Evolutionary conservation across 202 grass and related monocot genomes (phyloP).

Genomic region (Zizania palustris): DNA sequence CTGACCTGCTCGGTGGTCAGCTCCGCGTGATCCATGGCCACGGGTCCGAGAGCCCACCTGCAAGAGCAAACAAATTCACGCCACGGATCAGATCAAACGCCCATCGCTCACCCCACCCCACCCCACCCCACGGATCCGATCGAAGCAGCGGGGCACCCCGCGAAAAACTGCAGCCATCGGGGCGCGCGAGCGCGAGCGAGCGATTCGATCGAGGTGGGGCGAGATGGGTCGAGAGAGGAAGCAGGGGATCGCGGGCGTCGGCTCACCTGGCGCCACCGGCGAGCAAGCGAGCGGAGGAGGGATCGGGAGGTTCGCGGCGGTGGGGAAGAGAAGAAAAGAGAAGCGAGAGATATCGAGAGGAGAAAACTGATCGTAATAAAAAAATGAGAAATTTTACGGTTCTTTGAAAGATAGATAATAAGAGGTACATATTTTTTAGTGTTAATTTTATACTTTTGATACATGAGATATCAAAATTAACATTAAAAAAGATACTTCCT

Average conservation of each 20-base stretch:
- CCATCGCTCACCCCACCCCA: too few species aligned
- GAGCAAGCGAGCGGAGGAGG: background rate
- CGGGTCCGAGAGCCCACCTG: constrained; percentile 41
- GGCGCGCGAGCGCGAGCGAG: too few species aligned
- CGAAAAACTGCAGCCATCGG: background rate
- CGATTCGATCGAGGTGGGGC: background rate
- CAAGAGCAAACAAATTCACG: constrained; percentile 16
- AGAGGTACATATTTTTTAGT: too few species aligned
- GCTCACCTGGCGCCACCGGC: constrained; percentile 24
- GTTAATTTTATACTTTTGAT: too few species aligned
- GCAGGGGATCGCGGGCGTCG: background rate
- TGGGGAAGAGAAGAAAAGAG: background rate
- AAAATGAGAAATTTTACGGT: too few species aligned
- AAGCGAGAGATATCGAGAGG: background rate
- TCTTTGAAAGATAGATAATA: too few species aligned
- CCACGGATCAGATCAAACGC: constrained; percentile 18
- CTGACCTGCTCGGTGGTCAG: constrained; percentile 88
- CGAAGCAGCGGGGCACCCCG: background rate
- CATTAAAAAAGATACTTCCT: too few species aligned
- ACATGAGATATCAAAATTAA: too few species aligned
- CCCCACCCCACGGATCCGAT: constrained; percentile 19
- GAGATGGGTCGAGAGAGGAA: background rate
- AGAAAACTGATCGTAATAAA: too few species aligned
- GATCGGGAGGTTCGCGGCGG: constrained; percentile 31
- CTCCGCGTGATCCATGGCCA: constrained; percentile 75